Percentiles rank a stretch among this genome's conserved stretches.
These are phyloP conservation scores for Podospora appendiculata DNA, from an alignment of 495 filamentous ascomycete genomes.

Conservation along the genomic window DNA sequence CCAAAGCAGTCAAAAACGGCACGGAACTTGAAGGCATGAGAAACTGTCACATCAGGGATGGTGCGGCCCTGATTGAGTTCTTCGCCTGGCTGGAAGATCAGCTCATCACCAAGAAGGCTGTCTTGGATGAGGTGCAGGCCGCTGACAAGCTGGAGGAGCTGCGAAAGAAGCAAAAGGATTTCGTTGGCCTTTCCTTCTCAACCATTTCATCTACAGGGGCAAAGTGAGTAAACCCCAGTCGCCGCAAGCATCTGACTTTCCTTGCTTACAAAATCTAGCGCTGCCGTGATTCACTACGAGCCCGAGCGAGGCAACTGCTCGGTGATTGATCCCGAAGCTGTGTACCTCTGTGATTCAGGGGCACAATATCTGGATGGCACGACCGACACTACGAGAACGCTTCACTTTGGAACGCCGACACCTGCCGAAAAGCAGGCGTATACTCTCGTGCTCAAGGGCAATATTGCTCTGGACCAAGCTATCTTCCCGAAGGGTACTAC, in stretches of 20 bases:
- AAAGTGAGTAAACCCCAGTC: constrained; percentile 43
- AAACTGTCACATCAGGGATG: constrained; percentile 88
- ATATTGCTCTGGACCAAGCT: constrained; percentile 80
- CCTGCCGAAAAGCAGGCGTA: constrained; percentile 84
- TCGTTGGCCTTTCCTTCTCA: constrained; percentile 87
- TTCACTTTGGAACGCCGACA: constrained; percentile 85
- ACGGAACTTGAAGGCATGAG: constrained; percentile 89
- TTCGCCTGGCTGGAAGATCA: constrained; percentile 97
- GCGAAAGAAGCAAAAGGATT: constrained; percentile 71
- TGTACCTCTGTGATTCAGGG: constrained; percentile 97
- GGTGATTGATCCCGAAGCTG: constrained; percentile 72
- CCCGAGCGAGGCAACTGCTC: constrained; percentile 78
- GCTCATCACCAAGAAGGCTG: constrained; percentile 61
- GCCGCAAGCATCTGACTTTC: background rate
- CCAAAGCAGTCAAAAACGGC: constrained; percentile 97
- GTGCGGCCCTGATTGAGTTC: constrained; percentile 83
- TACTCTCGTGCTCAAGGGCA: constrained; percentile 93
- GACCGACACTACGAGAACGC: constrained; percentile 89
- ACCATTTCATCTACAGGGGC: constrained; percentile 94
- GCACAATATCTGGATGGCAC: constrained; percentile 94
- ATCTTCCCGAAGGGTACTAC: constrained; percentile 93
- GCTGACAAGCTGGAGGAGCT: constrained; percentile 85
- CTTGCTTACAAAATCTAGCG: constrained; percentile 29
- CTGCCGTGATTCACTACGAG: constrained; percentile 96
- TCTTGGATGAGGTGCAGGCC: constrained; percentile 79